Base-by-base conservation (phyloP, 1,284 basidiomycete species). In the Malassezia nana region DNA sequence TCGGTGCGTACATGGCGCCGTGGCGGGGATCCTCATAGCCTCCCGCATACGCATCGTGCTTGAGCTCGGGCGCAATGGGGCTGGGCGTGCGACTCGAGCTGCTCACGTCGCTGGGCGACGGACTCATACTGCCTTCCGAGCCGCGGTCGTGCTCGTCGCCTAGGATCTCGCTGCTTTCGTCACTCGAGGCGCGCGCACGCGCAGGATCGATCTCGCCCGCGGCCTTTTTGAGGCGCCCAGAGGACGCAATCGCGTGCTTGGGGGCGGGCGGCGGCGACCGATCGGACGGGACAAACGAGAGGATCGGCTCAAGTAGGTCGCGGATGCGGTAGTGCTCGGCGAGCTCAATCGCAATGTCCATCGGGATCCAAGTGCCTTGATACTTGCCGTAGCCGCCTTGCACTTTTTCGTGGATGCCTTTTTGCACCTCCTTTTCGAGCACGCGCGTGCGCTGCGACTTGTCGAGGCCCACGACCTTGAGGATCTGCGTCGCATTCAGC, bases 341-440 rank as follows among this genome's bases (percentile, higher is more conserved):
- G 13, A 99, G 80, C 28, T 79, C 79, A 47, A 96, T 78, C 5
- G 91, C 91, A 55, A 89, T 80, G 52, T 94, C 89, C 58, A 94
- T 84, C 18, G 94, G 94, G 60, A 99, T 92, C 94, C 94, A 99
- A 82, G 59, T 58, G 91, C 91, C 94, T 81, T 99, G 94, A 75
- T 96, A 98, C 77, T 98, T 99, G 64, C 94, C 94, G 76, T 98
- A 99, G 0, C 94, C 94, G 30, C 94, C 94, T 75, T 99, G 94
- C 0, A 99, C 90, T 76, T 99, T 99, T 77, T 98, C 94, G 75
- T 99, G 94, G 64, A 89, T 86, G 24, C 91, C 94, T 76, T 96
- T 96, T 75, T 99, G 94, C 2, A 99, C 85, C 77, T 99, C 94
- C 61, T 94, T 83, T 76, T 99, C 94, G 44, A 98, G 81, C 12